Evolutionary conservation across 257 asterid genomes (phyloP).

Genomic region (Apocynum venetum): DNA sequence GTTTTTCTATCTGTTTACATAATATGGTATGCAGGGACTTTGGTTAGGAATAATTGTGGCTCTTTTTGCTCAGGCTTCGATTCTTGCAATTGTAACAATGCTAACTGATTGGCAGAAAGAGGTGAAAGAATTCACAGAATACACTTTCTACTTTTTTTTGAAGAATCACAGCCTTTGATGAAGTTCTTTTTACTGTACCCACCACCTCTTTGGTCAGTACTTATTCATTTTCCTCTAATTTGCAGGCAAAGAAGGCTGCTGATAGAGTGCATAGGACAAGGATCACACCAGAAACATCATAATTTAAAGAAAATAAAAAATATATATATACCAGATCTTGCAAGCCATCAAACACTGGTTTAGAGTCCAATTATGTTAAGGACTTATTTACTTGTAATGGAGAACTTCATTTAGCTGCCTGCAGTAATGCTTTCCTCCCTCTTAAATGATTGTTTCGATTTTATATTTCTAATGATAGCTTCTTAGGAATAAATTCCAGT

Average conservation of each 20-base stretch:
- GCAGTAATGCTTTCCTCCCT: too few relatives aligned
- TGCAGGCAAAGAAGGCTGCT: conserved; percentile 19
- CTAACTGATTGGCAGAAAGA: conserved; percentile 22
- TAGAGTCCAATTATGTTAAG: too few relatives aligned
- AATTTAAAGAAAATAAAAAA: background rate
- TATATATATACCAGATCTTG: background rate
- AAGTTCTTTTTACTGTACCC: too few relatives aligned
- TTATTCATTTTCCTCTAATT: background rate
- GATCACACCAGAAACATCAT: background rate
- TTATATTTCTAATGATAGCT: too few relatives aligned
- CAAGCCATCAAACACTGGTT: too few relatives aligned
- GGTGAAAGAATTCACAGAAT: conserved; percentile 9
- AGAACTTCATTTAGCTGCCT: too few relatives aligned
- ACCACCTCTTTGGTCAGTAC: too few relatives aligned
- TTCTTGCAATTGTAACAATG: conserved; percentile 17
- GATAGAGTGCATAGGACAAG: background rate
- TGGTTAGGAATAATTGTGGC: conserved; percentile 22
- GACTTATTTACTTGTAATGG: too few relatives aligned
- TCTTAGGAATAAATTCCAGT: too few relatives aligned
- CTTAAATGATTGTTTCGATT: too few relatives aligned
- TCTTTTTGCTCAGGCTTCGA: conserved; percentile 13
- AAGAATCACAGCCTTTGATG: too few relatives aligned
- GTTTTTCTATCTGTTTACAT: background rate
- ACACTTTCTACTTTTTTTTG: too few relatives aligned
- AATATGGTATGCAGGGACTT: conserved; percentile 19